Percentiles rank a stretch among this genome's conserved stretches.
Evolutionary conservation across 495 filamentous ascomycete genomes (phyloP).

Genomic region (Aspergillus conjunctus): DNA sequence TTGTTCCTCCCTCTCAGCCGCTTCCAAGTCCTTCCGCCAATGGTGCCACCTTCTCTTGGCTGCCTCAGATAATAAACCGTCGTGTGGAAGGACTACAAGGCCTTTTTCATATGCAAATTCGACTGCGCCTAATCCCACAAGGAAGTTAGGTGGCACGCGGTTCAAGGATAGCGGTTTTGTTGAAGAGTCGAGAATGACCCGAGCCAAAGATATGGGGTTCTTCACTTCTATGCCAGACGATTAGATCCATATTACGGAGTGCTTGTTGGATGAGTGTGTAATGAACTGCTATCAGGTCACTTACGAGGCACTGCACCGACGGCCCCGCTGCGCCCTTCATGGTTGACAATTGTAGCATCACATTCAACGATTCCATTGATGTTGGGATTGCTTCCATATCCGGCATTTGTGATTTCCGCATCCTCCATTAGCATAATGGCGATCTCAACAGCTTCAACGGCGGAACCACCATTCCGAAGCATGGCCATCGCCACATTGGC

Average conservation of each 20-base stretch:
- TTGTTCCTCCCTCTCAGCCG: constrained; percentile 40
- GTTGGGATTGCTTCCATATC: constrained; percentile 92
- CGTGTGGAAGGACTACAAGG: constrained; percentile 66
- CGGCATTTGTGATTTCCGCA: constrained; percentile 92
- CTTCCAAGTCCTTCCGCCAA: constrained; percentile 75
- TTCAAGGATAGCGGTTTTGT: constrained; percentile 72
- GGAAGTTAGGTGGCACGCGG: constrained; percentile 88
- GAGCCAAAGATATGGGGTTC: constrained; percentile 88
- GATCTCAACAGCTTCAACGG: constrained; percentile 89
- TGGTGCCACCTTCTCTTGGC: constrained; percentile 71
- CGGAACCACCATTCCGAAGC: constrained; percentile 73
- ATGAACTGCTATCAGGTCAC: constrained; percentile 33
- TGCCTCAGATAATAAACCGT: constrained; percentile 71
- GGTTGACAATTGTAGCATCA: constrained; percentile 90
- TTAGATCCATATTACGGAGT: constrained; percentile 2
- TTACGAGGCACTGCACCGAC: constrained; percentile 87
- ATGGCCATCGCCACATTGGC: constrained; percentile 76
- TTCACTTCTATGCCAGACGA: constrained; percentile 65
- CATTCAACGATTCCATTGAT: constrained; percentile 90
- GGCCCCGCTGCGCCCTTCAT: constrained; percentile 86
- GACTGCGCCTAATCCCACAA: constrained; percentile 80
- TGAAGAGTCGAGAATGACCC: constrained; percentile 75
- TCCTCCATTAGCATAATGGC: constrained; percentile 88
- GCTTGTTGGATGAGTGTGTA: not conserved
- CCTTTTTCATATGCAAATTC: constrained; percentile 81